phyloP scores from a whole-genome alignment of 306 rosid genomes.

The Trifolium subterraneum region DNA sequence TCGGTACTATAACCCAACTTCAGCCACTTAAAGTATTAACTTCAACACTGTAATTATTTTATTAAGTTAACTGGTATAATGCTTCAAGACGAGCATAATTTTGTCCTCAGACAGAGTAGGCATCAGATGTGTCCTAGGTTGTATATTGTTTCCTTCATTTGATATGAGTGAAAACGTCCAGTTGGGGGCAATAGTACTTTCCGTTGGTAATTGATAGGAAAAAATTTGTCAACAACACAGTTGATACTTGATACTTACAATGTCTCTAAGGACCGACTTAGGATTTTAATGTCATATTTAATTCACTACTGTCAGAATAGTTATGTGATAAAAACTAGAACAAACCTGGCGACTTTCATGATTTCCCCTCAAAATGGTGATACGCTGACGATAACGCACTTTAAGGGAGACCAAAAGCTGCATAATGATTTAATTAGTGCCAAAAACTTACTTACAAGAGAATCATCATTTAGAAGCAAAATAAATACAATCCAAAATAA shows the following conservation, averaged over 20 bases:
- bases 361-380: slow-evolving; percentile 95
- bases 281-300: slow-evolving; percentile 1
- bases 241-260: not conserved
- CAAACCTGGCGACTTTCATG: slow-evolving; percentile 99
- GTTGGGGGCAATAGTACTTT: slow-evolving; percentile 16
- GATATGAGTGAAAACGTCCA: slow-evolving; percentile 4
- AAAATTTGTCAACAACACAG: slow-evolving; percentile 4
- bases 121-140: not conserved
- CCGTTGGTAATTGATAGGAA: not conserved
- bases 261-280: not conserved
- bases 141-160: slow-evolving; percentile 8
- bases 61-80: slow-evolving; percentile 10
- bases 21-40: not conserved
- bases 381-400: slow-evolving; percentile 89
- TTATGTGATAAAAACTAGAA: slow-evolving; percentile 16
- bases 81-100: slow-evolving; percentile 9
- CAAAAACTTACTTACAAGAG: slow-evolving; percentile 27
- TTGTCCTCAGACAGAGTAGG: slow-evolving; percentile 14
- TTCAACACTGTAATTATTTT: not conserved
- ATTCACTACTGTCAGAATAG: slow-evolving; percentile 20
- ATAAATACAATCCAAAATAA: not conserved
- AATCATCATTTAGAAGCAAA: slow-evolving; percentile 24
- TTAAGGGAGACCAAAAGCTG: slow-evolving; percentile 97
- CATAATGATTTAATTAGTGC: slow-evolving; percentile 34
- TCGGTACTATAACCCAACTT: not conserved